Base-by-base conservation (phyloP, 768 basidiomycete genomes). In the Suillus luteus region DNA sequence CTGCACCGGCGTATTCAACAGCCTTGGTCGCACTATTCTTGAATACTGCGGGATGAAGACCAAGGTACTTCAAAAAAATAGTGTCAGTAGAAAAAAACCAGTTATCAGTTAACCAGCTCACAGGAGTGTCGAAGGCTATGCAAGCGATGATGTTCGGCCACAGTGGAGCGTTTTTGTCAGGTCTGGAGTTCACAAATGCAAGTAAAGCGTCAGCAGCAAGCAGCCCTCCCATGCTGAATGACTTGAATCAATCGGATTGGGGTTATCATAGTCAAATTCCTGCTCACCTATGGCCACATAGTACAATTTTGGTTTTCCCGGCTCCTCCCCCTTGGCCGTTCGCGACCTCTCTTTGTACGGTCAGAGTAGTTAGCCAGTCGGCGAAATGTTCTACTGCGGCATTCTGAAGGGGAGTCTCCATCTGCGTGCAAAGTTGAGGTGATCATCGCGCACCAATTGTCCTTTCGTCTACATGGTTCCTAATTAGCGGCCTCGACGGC, bases 91-190 rank as follows among this genome's bases (percentile, higher is more conserved):
- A 55, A 44, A 31, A 46, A 40, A 19, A 46, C 35, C 40, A 51
- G 31, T 61, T 64, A 9, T 54, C 10, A 31, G 40, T 31, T 6
- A 67, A n/a, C n/a, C 59, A 38, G 72, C 86, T 70, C 75, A 93
- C 95, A 11, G 95, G 96, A 0, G 96, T 96, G 71, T 98, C 95
- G 71, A 91, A 96, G 7, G 95, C 90, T 55, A 94, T 79, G 65
- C 87, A 89, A 0, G 89, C 95, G 27, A 96, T 83, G 62, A 97
- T 90, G 59, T 85, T 87, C 2, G 95, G 96, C 95, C 95, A 98
- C 5, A 96, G 75, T 0, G 91, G 87, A 3, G 86, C 86, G 12
- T 76, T 72, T 58, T 78, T 77, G 67, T 92, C 88, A 6, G 90
- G 86, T 24, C 90, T 82, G 37, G 88, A 81, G 17, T 84, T 81